Evolutionary conservation across 2,329 filamentous ascomycete species (phyloP).

Genomic region (Cladosporium austrohemisphaericum): DNA sequence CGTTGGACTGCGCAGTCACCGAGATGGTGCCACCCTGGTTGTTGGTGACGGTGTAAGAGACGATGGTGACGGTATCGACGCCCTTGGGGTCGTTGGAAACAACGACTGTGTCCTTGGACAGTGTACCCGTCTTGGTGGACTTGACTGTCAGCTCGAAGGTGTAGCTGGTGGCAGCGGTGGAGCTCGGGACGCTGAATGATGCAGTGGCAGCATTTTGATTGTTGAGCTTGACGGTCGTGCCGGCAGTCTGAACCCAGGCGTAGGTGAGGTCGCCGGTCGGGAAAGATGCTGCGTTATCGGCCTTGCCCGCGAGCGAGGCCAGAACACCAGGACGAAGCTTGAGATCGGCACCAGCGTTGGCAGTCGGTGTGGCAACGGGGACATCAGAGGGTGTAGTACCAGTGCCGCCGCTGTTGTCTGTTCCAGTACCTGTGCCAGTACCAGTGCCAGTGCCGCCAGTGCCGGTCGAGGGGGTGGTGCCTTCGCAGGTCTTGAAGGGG

Average conservation of each 20-base stretch:
- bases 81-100: constrained; percentile 28
- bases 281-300: constrained; percentile 24
- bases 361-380: constrained; percentile 22
- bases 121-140: constrained; percentile 26
- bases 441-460: constrained; percentile 3
- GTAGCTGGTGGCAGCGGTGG: constrained; percentile 24
- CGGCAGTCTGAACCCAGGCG: constrained; percentile 19
- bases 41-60: constrained; percentile 33
- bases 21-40: constrained; percentile 31
- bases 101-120: constrained; percentile 29
- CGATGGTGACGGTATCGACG: constrained; percentile 31
- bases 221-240: constrained; percentile 26
- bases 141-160: constrained; percentile 31
- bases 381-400: constrained; percentile 3
- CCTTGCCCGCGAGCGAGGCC: constrained; percentile 30
- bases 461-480: background rate
- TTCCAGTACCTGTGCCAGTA: background rate
- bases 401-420: background rate
- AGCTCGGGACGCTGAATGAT: constrained; percentile 22
- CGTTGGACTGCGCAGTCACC: constrained; percentile 35
- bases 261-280: constrained; percentile 28
- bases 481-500: constrained; percentile 27
- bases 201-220: constrained; percentile 18
- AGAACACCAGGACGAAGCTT: constrained; percentile 29
- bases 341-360: constrained; percentile 23